phyloP scores from a whole-genome alignment of 1,139 yeast species.

The Scheffersomyces cryptocercus region DNA sequence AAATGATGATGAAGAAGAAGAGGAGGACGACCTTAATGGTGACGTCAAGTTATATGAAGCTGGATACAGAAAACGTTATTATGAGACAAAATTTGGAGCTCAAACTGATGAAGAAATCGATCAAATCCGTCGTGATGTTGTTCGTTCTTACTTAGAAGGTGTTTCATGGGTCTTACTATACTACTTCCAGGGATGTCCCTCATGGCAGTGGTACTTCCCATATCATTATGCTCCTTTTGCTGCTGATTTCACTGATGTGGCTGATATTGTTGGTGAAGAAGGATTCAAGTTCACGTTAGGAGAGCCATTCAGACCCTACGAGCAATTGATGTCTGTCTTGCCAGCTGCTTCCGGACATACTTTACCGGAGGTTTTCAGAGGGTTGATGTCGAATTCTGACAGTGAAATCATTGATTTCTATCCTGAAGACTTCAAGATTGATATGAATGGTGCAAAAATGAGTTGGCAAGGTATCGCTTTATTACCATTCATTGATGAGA shows the following conservation, averaged over 20 bases:
- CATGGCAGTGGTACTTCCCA: slow-evolving; percentile 98
- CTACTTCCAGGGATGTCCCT: slow-evolving; percentile 96
- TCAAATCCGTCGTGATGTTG: slow-evolving; percentile 59
- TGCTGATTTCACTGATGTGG: slow-evolving; percentile 68
- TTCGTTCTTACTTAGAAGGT: slow-evolving; percentile 83
- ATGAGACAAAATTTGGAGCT: slow-evolving; percentile 70
- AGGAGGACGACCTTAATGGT: slow-evolving; percentile 30
- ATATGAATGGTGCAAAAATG: slow-evolving; percentile 94
- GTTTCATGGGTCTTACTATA: slow-evolving; percentile 92
- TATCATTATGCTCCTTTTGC: slow-evolving; percentile 99
- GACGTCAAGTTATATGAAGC: slow-evolving; percentile 78
- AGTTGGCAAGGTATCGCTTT: slow-evolving; percentile 95
- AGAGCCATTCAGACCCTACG: slow-evolving; percentile 87
- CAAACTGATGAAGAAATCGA: slow-evolving; percentile 56
- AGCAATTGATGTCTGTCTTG: slow-evolving; percentile 94
- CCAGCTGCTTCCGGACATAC: slow-evolving; percentile 97
- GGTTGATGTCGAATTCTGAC: slow-evolving; percentile 75
- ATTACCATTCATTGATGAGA: slow-evolving; percentile 86
- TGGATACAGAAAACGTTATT: slow-evolving; percentile 84
- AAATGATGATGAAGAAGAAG: slow-evolving; percentile 1
- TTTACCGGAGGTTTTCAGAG: slow-evolving; percentile 80
- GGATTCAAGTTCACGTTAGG: slow-evolving; percentile 69
- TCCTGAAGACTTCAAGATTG: slow-evolving; percentile 85
- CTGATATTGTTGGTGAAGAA: slow-evolving; percentile 46
- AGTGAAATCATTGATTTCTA: slow-evolving; percentile 91